These are phyloP conservation scores for Clavispora vitiphila DNA, from an alignment of 805 yeast species.

Conservation along the genomic window DNA sequence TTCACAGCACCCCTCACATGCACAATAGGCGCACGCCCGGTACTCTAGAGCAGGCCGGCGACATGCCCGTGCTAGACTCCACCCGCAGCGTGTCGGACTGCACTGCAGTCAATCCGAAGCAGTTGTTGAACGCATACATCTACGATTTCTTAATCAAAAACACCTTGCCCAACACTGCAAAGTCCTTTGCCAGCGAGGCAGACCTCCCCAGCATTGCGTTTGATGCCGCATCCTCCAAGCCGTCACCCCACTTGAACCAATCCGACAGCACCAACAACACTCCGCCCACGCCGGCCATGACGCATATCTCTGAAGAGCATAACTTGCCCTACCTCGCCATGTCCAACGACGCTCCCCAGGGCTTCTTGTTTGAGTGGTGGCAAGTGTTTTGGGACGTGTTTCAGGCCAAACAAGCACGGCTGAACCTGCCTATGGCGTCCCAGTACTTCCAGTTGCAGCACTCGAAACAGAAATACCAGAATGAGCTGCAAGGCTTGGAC, in stretches of 20 bases:
- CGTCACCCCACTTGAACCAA: constrained; percentile 15
- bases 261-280: constrained; percentile 10
- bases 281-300: constrained; percentile 23
- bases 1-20: constrained; percentile 33
- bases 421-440: constrained; percentile 42
- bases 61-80: constrained; percentile 22
- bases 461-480: constrained; percentile 56
- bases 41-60: constrained; percentile 1
- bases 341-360: constrained; percentile 78
- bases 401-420: constrained; percentile 57
- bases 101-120: constrained; percentile 49
- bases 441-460: constrained; percentile 66
- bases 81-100: constrained; percentile 31
- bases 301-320: constrained; percentile 31
- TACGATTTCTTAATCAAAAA: constrained; percentile 81
- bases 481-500: constrained; percentile 41
- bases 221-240: constrained; percentile 11
- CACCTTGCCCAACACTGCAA: constrained; percentile 66
- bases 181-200: constrained; percentile 70
- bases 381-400: constrained; percentile 91
- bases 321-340: constrained; percentile 48
- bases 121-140: constrained; percentile 73
- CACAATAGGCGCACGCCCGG: constrained; percentile 27
- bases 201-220: constrained; percentile 44
- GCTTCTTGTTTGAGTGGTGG: constrained; percentile 94